A percentile compares a stretch with the other conserved stretches of the same genome.
Evolutionary conservation across 352 stramenopile species (phyloP).

Genomic region (Pythium sukuiense): DNA sequence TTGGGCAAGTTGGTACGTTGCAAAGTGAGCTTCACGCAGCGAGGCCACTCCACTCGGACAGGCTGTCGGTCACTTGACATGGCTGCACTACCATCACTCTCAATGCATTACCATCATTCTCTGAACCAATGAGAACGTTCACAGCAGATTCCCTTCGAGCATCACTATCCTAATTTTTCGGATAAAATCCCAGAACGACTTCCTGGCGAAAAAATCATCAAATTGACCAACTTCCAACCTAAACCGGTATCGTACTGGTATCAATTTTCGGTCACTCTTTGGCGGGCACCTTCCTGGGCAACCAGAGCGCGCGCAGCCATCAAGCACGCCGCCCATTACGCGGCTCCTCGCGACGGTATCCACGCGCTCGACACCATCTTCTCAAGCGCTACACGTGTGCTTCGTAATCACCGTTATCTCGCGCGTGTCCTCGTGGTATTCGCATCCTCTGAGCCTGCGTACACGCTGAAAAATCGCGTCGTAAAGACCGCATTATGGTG

Average conservation of each 20-base stretch:
- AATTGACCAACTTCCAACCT: neutral
- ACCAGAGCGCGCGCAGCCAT: neutral
- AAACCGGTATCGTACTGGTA: slow-evolving; percentile 12
- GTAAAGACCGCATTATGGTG: slow-evolving; percentile 19
- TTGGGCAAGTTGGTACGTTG: slow-evolving; percentile 1
- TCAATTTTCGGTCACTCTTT: neutral
- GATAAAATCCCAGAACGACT: slow-evolving; percentile 12
- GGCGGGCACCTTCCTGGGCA: neutral
- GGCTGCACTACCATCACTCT: slow-evolving; percentile 1
- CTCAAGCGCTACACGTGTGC: neutral
- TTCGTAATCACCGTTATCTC: neutral
- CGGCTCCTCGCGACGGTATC: neutral
- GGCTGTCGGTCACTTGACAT: neutral
- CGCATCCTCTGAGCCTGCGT: neutral
- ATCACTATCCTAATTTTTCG: neutral
- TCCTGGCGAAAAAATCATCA: slow-evolving; percentile 4
- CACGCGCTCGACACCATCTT: neutral
- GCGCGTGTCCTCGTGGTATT: neutral
- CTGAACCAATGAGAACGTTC: slow-evolving; percentile 20
- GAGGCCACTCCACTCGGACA: neutral
- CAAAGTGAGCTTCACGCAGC: slow-evolving; percentile 9
- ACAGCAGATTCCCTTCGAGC: slow-evolving; percentile 7
- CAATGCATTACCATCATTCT: slow-evolving; percentile 15
- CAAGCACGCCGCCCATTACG: neutral
- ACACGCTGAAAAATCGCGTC: slow-evolving; percentile 5